Evolutionary conservation across 768 basidiomycete genomes (phyloP), one percentile per base, ranked within the genome.

Genomic region (Lentinula raphanica): DNA sequence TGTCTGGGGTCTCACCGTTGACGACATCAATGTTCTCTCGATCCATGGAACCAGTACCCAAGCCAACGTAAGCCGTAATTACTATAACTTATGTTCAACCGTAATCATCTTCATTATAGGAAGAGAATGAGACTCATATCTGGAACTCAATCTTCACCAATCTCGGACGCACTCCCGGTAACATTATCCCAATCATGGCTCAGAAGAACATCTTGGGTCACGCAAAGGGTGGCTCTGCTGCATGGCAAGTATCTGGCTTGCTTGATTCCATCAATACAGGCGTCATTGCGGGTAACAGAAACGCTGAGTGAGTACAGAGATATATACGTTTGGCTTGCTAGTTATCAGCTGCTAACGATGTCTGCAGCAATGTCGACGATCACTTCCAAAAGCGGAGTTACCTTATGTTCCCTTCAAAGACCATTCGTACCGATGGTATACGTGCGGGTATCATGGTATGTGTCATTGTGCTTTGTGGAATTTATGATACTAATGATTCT

Each of bases 171-270:
- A 92, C 93, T 6, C 84, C 87, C 38, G 96, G 97, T 55, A 98
- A 98, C 71, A 94, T 95, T n/a, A 87, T 96, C 48, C 97, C 97
- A 4, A 86, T 97, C 67, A 89, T 98, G 72, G 94, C 97, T 2
- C 97, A 98, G 73, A 99, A 99, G 82, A 93, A 90, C 71, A 80
- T 99, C 50, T 88, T 96, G 29, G 97, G 97, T 60, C 96, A 99
- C 69, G 88, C 96, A 11, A 99, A 99, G 80, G 97, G 97, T 71
- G 97, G 96, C 60, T 92, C 97, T n/a, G 96, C 96, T 56, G 91
- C 94, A 1, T 98, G 94, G 96, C 92, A 94, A 74, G 84, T 97
- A 81, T 88, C 86, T 65, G 97, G 97, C 64, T 79, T 98, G 56
- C 73, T 94, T 56, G 94, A 99, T 71, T 85, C 86, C 11, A 80